These are phyloP conservation scores for Umbellularia californica DNA, from an alignment of 164 flowering plant genomes.

Conservation along the genomic window DNA sequence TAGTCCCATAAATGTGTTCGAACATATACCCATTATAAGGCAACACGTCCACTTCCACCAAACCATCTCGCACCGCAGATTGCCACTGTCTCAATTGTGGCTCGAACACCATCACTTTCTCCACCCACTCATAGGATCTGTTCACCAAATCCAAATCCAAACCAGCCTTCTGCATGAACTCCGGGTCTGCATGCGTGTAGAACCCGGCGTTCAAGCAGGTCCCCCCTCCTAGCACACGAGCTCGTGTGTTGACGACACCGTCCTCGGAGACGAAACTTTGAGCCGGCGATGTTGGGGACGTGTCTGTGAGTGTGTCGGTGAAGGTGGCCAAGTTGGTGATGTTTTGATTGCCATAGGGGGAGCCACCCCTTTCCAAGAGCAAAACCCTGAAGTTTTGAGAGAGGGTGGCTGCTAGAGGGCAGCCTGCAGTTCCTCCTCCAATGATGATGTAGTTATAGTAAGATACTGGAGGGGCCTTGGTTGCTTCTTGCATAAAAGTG, in stretches of 20 bases:
- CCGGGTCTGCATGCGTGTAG: slow-evolving; percentile 47
- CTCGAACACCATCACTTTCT: slow-evolving; percentile 48
- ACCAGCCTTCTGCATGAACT: slow-evolving; percentile 28
- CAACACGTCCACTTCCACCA: slow-evolving; percentile 52
- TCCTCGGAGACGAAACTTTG: slow-evolving; percentile 69
- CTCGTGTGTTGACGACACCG: slow-evolving; percentile 62
- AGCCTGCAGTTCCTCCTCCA: slow-evolving; percentile 92
- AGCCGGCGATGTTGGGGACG: slow-evolving; percentile 45
- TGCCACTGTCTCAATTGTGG: slow-evolving; percentile 68
- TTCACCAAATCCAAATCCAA: slow-evolving; percentile 48
- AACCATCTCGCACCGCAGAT: slow-evolving; percentile 62
- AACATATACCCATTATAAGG: slow-evolving; percentile 73
- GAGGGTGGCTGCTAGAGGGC: slow-evolving; percentile 78
- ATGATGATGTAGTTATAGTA: slow-evolving; percentile 67
- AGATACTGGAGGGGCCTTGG: slow-evolving; percentile 33
- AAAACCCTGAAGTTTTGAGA: slow-evolving; percentile 50
- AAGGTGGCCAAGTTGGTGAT: slow-evolving; percentile 38
- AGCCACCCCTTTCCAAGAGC: slow-evolving; percentile 73
- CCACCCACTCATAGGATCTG: slow-evolving; percentile 72
- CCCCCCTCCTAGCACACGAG: slow-evolving; percentile 76
- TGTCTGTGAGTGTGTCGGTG: slow-evolving; percentile 31
- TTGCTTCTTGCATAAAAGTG: slow-evolving; percentile 55
- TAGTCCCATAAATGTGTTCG: slow-evolving; percentile 71
- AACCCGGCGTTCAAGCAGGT: slow-evolving; percentile 73
- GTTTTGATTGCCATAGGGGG: slow-evolving; percentile 56